phyloP scores from a whole-genome alignment of 306 rosid species.

The Prunus davidiana region DNA sequence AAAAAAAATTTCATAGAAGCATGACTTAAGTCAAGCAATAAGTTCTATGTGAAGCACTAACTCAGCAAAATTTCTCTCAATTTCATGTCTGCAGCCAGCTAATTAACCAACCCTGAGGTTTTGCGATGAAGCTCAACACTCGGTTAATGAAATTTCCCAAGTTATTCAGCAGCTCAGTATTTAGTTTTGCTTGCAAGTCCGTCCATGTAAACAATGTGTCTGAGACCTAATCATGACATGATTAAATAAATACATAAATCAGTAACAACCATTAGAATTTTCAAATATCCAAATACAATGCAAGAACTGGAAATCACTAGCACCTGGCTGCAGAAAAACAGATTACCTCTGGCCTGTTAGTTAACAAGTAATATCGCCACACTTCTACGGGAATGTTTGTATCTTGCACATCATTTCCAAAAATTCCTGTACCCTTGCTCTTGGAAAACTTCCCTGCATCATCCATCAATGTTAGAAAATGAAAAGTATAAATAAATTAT shows the following conservation, averaged over 20 bases:
- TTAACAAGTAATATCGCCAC: conserved; percentile 75
- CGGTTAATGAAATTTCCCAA: conserved; percentile 72
- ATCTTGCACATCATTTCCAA: conserved; percentile 70
- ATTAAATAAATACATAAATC: not conserved
- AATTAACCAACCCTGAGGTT: conserved; percentile 56
- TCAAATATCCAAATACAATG: not conserved
- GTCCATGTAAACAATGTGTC: conserved; percentile 68
- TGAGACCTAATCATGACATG: conserved; percentile 41
- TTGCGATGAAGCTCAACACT: conserved; percentile 73
- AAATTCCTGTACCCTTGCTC: conserved; percentile 67
- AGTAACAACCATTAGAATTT: conserved; percentile 13
- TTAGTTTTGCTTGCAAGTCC: conserved; percentile 74
- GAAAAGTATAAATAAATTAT: not conserved
- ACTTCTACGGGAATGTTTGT: conserved; percentile 70
- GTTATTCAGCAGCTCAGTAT: conserved; percentile 60
- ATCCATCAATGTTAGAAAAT: not conserved
- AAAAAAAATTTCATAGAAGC: not conserved
- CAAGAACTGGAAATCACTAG: not conserved
- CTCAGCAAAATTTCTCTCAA: not conserved
- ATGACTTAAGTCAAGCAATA: not conserved
- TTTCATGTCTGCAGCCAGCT: too few species aligned
- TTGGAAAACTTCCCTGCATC: conserved; percentile 71
- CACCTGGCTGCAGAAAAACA: conserved; percentile 11
- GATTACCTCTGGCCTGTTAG: conserved; percentile 72
- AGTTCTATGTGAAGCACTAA: not conserved